These are phyloP conservation scores for Tubosaeta sp. DNA, from an alignment of 768 basidiomycete species.

Conservation along the genomic window DNA sequence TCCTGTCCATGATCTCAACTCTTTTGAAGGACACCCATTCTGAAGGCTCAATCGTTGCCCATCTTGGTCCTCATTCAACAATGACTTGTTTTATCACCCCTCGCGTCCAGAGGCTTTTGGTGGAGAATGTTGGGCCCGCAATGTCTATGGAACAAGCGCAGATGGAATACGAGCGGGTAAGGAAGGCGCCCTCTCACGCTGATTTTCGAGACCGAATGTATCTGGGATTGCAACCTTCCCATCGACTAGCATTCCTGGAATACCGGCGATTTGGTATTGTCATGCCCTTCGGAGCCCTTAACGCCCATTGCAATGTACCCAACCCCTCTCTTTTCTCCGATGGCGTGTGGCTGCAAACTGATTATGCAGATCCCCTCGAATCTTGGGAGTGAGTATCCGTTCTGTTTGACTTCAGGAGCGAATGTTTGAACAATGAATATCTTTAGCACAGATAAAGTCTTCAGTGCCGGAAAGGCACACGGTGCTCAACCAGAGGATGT, in stretches of 20 bases:
- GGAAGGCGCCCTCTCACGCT: constrained; percentile 33
- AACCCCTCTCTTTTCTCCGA: constrained; percentile 46
- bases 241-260: constrained; percentile 40
- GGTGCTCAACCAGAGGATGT: constrained; percentile 41
- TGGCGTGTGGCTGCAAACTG: constrained; percentile 42
- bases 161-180: constrained; percentile 30
- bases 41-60: constrained; percentile 2
- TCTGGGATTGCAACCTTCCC: constrained; percentile 38
- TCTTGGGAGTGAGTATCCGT: constrained; percentile 44
- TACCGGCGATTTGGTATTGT: constrained; percentile 40
- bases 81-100: constrained; percentile 13
- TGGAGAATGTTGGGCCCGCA: constrained; percentile 9
- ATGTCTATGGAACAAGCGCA: constrained; percentile 25
- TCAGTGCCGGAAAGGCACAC: constrained; percentile 34
- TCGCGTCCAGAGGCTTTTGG: constrained; percentile 8
- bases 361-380: constrained; percentile 41
- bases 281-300: constrained; percentile 45
- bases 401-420: background rate
- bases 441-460: constrained; percentile 37
- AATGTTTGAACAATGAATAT: background rate
- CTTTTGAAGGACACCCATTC: constrained; percentile 8
- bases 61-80: constrained; percentile 12
- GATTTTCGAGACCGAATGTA: constrained; percentile 43
- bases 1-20: constrained; percentile 18
- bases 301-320: constrained; percentile 36